Base-by-base conservation (phyloP, 805 yeast genomes). In the Candida hungchunana region DNA sequence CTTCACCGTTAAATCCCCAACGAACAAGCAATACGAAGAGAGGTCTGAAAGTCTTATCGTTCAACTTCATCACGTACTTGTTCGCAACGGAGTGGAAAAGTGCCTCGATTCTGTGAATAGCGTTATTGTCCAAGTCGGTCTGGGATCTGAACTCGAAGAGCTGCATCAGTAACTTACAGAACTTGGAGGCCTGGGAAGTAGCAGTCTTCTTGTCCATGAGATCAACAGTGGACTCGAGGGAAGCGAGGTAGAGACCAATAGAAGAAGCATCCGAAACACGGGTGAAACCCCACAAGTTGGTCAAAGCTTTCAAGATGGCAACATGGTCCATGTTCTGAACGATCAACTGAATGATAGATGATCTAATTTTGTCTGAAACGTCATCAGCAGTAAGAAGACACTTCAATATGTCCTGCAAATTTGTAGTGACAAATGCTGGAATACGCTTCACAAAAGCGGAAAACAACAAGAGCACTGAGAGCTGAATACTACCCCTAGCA, bases 31-130 rank as follows among this genome's bases (percentile, higher is more conserved):
- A 68, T 6, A 89, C 90, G 63, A 93, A 93, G 55, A 86, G 66
- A 14, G 98, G 98, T 55, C 97, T 77, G 71, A 93, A 93, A 16
- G 80, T 75, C 64, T 86, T 87, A 58, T 93, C 98, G 57, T 93
- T 93, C 62, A 93, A 73, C 61, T 90, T 89, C 80, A 93, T 72
- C 14, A 90, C 94, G 48, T 78, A 80, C 17, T 67, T 67, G 46
- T 90, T 76, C 15, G 84, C 89, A 55, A 88, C 75, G 25, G 73
- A 66, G 50, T 83, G 82, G 55, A 82, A 75, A 9, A 82, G 72
- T 14, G 87, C 71, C 56, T 90, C 97, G 44, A 90, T 75, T 48
- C 95, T 73, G 57, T 82, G 79, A 46, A 84, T 67, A 10, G 95
- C 80, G 54, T 85, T 85, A 45, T 64, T 71, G 51, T 80, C 88